A percentile compares a stretch with the other conserved stretches of the same genome.
Evolutionary conservation across 768 basidiomycete genomes (phyloP).

Genomic region (Trametes meyenii): DNA sequence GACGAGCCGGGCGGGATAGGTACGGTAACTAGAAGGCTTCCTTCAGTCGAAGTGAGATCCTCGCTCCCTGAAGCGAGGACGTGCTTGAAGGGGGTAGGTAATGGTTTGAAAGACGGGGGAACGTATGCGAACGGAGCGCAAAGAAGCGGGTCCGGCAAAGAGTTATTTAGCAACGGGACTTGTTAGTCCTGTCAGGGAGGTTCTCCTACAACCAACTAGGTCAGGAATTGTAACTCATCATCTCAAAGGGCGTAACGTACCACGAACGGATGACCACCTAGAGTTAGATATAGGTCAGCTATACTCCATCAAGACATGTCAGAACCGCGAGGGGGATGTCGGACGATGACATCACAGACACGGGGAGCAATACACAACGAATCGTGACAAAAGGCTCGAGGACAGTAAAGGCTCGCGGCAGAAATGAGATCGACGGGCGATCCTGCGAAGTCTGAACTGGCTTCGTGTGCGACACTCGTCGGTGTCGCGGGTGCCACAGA

Average conservation of each 20-base stretch:
- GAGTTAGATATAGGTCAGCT: conserved; percentile 16
- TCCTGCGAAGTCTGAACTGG: conserved; percentile 11
- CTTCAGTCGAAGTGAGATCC: conserved; percentile 63
- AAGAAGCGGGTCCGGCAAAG: conserved; percentile 15
- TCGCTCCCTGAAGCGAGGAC: conserved; percentile 77
- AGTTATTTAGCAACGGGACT: conserved; percentile 8
- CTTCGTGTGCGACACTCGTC: neutral
- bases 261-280: conserved; percentile 83
- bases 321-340: neutral
- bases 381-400: neutral
- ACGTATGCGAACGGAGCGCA: conserved; percentile 12
- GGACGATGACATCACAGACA: conserved; percentile 6
- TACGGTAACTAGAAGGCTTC: conserved; percentile 51
- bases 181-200: conserved; percentile 65
- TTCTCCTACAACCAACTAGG: conserved; percentile 55
- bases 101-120: conserved; percentile 13
- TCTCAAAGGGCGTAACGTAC: conserved; percentile 40
- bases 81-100: conserved; percentile 45
- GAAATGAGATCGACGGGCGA: conserved; percentile 10
- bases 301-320: conserved; percentile 8
- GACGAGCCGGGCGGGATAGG: conserved; percentile 63
- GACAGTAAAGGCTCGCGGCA: conserved; percentile 7
- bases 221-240: neutral
- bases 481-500: neutral
- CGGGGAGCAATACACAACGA: neutral